Conservation (phyloP, 2,329 filamentous ascomycete genomes). For the Drechmeria coniospora region DNA sequence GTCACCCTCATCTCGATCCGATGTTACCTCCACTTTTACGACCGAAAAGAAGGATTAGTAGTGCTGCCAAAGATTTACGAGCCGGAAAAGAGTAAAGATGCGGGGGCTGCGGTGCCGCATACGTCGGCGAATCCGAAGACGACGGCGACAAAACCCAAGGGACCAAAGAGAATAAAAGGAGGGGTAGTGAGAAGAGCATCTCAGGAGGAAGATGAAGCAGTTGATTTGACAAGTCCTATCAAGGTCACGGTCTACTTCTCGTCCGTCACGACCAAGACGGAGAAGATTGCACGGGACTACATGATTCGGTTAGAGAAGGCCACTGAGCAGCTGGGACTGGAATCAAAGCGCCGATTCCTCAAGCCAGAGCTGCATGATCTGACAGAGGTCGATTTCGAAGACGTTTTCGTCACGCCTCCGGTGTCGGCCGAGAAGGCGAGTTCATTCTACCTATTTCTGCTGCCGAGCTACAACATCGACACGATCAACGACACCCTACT, state of each 20-base stretch:
- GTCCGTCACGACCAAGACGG: constrained; percentile 71
- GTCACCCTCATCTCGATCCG: constrained; percentile 22
- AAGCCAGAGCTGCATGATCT: constrained; percentile 59
- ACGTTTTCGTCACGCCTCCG: constrained; percentile 72
- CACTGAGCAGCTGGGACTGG: constrained; percentile 31
- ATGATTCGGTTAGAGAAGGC: constrained; percentile 35
- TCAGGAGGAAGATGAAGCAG: constrained; percentile 10
- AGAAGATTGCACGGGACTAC: constrained; percentile 53
- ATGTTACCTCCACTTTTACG: constrained; percentile 24
- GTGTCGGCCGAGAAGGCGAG: constrained; percentile 40
- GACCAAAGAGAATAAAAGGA: constrained; percentile 35
- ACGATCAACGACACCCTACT: constrained; percentile 80
- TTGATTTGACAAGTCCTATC: constrained; percentile 29
- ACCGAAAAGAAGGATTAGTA: constrained; percentile 18
- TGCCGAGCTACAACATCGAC: constrained; percentile 93
- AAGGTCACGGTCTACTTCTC: constrained; percentile 79
- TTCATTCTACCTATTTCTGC: constrained; percentile 68
- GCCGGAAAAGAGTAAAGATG: too few relatives aligned
- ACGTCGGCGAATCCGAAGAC: constrained; percentile 8
- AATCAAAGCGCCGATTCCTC: constrained; percentile 24
- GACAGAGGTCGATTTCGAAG: constrained; percentile 79
- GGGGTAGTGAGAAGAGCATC: constrained; percentile 18
- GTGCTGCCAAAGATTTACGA: constrained; percentile 21
- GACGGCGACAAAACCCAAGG: constrained; percentile 17
- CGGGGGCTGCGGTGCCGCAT: too few relatives aligned